Base-by-base conservation (phyloP, 371 early-diverging fungal genomes). In the Zychaea mexicana region DNA sequence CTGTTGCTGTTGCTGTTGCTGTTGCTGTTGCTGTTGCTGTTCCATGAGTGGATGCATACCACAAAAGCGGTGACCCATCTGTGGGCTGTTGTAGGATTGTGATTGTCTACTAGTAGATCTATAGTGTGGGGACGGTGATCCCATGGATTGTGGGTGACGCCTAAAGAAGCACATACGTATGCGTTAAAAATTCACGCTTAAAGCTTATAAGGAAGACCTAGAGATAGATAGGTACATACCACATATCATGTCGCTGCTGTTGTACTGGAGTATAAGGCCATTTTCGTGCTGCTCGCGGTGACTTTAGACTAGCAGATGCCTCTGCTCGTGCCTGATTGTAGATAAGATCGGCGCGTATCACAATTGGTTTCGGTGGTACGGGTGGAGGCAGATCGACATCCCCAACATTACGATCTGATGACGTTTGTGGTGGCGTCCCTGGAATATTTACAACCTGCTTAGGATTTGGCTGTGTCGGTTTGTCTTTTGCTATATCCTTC, bases 341-440 rank as follows among this genome's bases (percentile, higher is more conserved):
- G 15, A 70, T 57, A 10, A 70, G 62, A 31, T 76, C 77, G 26
- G 71, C 66, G 24, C 77, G 78, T 28, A 78, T 72, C 2, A 73
- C 67, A 21, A 68, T 66, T 1, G 78, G 75, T 39, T 81, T 78
- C 10, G 77, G 78, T n/a, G 78, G 78, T 0, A 81, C 71, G 12
- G 82, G 81, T 9, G 78, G 78, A 0, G 77, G 78, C 17, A 56
- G 8, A 24, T 67, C 62, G 2, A 66, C 64, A 30, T 65, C 64
- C 21, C 61, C 57, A 26, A 13, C 46, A 54, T 49, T 61, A 45
- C 24, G 45, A 30, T 31, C 42, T 27, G 39, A 42, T 42, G 42
- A n/a, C n/a, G 4, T 54, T 39, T 26, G 54, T 28, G 33, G 28
- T 38, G 45, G 2, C 26, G 28, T 53, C 24, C 5, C 17, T 39